Percentiles rank a stretch among this genome's conserved stretches.
Conservation (phyloP, 176 grass and related monocot species). For the Coix lacrymajobi region DNA sequence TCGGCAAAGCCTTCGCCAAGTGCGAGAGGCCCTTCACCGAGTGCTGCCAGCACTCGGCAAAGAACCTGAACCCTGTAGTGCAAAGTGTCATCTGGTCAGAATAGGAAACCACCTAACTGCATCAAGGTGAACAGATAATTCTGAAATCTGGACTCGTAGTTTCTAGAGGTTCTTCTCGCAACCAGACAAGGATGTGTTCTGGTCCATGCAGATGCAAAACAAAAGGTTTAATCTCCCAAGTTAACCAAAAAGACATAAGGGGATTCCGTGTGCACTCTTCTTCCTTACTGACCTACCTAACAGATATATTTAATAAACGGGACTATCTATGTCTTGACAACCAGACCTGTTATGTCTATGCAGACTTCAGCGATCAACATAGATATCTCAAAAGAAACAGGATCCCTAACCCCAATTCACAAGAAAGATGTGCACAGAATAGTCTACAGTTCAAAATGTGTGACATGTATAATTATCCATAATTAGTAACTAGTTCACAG, state of each 20-base stretch:
- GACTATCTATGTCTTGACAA: not conserved
- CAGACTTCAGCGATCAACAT: not conserved
- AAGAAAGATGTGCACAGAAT: not conserved
- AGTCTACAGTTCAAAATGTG: not conserved
- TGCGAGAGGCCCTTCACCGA: no score
- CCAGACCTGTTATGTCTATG: conserved; percentile 2
- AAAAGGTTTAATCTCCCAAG: not conserved
- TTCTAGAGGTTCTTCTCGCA: not conserved
- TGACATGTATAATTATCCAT: not conserved
- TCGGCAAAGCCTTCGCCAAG: no score
- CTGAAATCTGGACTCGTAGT: not conserved
- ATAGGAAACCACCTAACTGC: not conserved
- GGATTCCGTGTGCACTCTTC: not conserved
- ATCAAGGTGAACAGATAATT: conserved; percentile 11
- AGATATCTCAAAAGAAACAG: conserved; percentile 1
- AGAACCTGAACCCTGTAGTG: no score
- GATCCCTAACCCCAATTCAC: not conserved
- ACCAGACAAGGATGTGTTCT: not conserved
- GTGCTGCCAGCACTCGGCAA: no score
- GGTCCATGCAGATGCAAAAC: not conserved
- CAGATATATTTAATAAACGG: not conserved
- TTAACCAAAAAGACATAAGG: not conserved
- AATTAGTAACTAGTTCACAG: not conserved
- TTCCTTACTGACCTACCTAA: not conserved
- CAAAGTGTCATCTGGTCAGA: not conserved